A percentile compares a stretch with the other conserved stretches of the same genome.
Conservation (phyloP, 768 basidiomycete genomes). For the Chlorophyllum brunneum region DNA sequence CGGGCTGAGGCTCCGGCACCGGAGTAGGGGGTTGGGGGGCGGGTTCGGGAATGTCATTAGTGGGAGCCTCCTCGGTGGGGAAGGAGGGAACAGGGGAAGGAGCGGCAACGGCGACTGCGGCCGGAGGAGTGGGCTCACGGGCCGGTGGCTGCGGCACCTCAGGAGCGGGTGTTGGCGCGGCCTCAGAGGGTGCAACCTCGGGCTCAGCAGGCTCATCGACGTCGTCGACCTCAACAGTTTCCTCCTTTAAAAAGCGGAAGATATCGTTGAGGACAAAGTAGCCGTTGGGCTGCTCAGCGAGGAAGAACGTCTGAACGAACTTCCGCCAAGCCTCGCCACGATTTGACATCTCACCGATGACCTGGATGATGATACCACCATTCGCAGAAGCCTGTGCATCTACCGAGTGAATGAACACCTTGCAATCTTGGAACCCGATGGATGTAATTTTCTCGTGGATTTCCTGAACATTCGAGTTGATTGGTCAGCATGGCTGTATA, state of each 20-base stretch:
- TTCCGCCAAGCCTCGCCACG: constrained; percentile 90
- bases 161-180: constrained; percentile 29
- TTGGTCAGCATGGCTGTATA: constrained; percentile 8
- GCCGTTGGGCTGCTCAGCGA: constrained; percentile 97
- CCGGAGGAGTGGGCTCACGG: constrained; percentile 30
- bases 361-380: constrained; percentile 97
- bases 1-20: constrained; percentile 23
- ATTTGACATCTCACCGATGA: constrained; percentile 99
- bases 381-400: constrained; percentile 95
- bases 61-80: constrained; percentile 36
- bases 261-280: constrained; percentile 99
- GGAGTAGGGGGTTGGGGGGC: constrained; percentile 32
- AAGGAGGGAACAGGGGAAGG: constrained; percentile 24
- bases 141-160: constrained; percentile 19
- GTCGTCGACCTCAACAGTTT: constrained; percentile 78
- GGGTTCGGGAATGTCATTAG: constrained; percentile 36
- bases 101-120: constrained; percentile 25
- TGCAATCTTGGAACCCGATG: constrained; percentile 94
- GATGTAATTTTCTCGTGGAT: constrained; percentile 95
- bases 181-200: constrained; percentile 29
- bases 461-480: constrained; percentile 52
- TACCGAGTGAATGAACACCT: constrained; percentile 98
- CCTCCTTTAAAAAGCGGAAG: constrained; percentile 99
- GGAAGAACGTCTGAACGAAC: constrained; percentile 99
- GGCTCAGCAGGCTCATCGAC: constrained; percentile 41